Evolutionary conservation across 805 yeast species (phyloP).

Genomic region (Saccharomycopsis microspora): DNA sequence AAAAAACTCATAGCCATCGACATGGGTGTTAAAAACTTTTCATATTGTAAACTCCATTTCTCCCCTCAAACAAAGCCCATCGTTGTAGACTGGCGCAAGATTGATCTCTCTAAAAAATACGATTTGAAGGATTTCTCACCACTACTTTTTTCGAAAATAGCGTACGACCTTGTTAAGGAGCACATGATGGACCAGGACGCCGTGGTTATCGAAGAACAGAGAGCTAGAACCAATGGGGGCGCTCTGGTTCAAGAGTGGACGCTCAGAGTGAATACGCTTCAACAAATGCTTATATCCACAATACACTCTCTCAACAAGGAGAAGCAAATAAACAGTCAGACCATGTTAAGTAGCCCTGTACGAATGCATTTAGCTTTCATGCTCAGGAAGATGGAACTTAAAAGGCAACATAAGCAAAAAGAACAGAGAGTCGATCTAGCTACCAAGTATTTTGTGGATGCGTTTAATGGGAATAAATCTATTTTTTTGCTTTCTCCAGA

Average conservation of each 20-base stretch:
- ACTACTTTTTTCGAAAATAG: slow-evolving; percentile 1
- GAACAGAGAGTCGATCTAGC: slow-evolving; percentile 5
- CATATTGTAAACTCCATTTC: slow-evolving; percentile 11
- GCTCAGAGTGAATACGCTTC: slow-evolving; percentile 14
- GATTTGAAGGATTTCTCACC: slow-evolving; percentile 1
- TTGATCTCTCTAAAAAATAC: slow-evolving; percentile 3
- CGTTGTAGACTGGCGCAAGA: slow-evolving; percentile 12
- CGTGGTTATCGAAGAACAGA: slow-evolving; percentile 11
- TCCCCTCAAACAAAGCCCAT: neutral
- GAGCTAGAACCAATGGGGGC: slow-evolving; percentile 8
- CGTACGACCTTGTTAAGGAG: slow-evolving; percentile 1
- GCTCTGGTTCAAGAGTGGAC: slow-evolving; percentile 15
- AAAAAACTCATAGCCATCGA: slow-evolving; percentile 10
- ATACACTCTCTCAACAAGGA: slow-evolving; percentile 3
- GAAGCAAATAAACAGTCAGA: neutral
- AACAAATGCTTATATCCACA: slow-evolving; percentile 10
- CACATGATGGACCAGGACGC: slow-evolving; percentile 1
- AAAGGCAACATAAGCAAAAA: neutral
- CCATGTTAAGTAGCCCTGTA: slow-evolving; percentile 3
- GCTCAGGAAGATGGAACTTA: too few relatives aligned
- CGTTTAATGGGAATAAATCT: neutral
- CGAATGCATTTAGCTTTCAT: slow-evolving; percentile 10
- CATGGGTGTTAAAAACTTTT: slow-evolving; percentile 14
- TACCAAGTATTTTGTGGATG: neutral
- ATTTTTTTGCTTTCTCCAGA: neutral